Conservation (phyloP, 495 filamentous ascomycete genomes). For the Penicillium arizonense region DNA sequence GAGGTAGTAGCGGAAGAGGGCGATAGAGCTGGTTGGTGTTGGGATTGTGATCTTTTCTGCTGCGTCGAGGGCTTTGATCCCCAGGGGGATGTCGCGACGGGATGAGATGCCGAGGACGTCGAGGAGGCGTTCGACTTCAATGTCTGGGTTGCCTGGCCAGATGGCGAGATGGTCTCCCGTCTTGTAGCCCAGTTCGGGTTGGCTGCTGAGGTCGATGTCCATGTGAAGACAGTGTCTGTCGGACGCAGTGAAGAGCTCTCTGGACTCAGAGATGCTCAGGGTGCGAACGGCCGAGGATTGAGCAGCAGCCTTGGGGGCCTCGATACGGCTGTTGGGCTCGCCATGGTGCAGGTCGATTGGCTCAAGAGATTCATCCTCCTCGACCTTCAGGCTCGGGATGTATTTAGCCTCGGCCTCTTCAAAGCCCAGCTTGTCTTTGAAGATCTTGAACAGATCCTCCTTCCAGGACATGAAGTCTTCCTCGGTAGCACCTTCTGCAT, state of each 20-base stretch:
- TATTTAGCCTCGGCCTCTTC: slow-evolving; percentile 39
- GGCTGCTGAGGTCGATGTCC: slow-evolving; percentile 42
- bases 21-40: slow-evolving; percentile 38
- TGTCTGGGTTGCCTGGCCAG: slow-evolving; percentile 64
- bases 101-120: slow-evolving; percentile 31
- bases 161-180: slow-evolving; percentile 77
- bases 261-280: slow-evolving; percentile 31
- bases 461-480: slow-evolving; percentile 55
- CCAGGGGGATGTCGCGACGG: slow-evolving; percentile 25
- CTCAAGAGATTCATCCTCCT: slow-evolving; percentile 37
- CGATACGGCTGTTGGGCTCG: slow-evolving; percentile 27
- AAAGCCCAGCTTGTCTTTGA: slow-evolving; percentile 34
- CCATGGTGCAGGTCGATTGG: slow-evolving; percentile 40
- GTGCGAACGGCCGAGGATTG: slow-evolving; percentile 31
- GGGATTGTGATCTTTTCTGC: slow-evolving; percentile 38
- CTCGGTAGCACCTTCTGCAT: slow-evolving; percentile 45
- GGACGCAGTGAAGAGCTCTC: slow-evolving; percentile 37
- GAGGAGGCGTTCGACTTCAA: slow-evolving; percentile 42
- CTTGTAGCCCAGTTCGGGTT: slow-evolving; percentile 59
- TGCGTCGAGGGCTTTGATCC: slow-evolving; percentile 31
- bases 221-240: slow-evolving; percentile 49
- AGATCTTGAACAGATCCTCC: slow-evolving; percentile 37
- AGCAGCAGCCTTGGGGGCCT: slow-evolving; percentile 21
- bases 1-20: slow-evolving; percentile 47
- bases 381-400: slow-evolving; percentile 38